Evolutionary conservation across 495 filamentous ascomycete species (phyloP).

Genomic region (Neurospora sp.): DNA sequence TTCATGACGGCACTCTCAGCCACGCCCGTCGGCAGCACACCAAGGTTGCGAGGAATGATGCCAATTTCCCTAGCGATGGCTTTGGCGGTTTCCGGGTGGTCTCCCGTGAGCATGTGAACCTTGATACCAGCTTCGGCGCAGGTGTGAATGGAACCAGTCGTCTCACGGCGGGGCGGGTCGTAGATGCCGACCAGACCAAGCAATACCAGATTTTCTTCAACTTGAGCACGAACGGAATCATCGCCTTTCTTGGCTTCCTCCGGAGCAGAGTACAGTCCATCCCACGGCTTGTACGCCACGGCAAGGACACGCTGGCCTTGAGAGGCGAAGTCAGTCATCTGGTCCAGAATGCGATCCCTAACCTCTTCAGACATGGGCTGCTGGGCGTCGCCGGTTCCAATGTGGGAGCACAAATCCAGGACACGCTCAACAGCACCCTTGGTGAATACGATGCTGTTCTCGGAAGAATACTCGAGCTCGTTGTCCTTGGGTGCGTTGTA

Average conservation of each 20-base stretch:
- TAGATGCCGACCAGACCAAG: slow-evolving; percentile 67
- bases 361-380: slow-evolving; percentile 46
- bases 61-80: slow-evolving; percentile 70
- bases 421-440: slow-evolving; percentile 79
- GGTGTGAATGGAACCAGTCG: slow-evolving; percentile 51
- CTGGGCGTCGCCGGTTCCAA: slow-evolving; percentile 43
- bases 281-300: slow-evolving; percentile 46
- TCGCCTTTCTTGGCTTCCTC: slow-evolving; percentile 7
- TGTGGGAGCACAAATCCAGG: slow-evolving; percentile 55
- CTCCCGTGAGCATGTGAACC: slow-evolving; percentile 76
- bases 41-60: slow-evolving; percentile 53
- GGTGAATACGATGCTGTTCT: slow-evolving; percentile 51
- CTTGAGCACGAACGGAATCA: slow-evolving; percentile 30
- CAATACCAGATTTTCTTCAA: slow-evolving; percentile 49
- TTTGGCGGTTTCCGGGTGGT: slow-evolving; percentile 64
- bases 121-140: slow-evolving; percentile 62
- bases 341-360: slow-evolving; percentile 49
- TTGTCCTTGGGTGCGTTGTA: slow-evolving; percentile 36
- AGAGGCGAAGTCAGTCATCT: slow-evolving; percentile 58
- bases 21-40: slow-evolving; percentile 40
- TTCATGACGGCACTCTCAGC: slow-evolving; percentile 51
- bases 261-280: slow-evolving; percentile 13
- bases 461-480: slow-evolving; percentile 16
- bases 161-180: slow-evolving; percentile 64
- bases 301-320: slow-evolving; percentile 76